Conservation (phyloP, 805 yeast genomes). For the Suhomyces sp. region DNA sequence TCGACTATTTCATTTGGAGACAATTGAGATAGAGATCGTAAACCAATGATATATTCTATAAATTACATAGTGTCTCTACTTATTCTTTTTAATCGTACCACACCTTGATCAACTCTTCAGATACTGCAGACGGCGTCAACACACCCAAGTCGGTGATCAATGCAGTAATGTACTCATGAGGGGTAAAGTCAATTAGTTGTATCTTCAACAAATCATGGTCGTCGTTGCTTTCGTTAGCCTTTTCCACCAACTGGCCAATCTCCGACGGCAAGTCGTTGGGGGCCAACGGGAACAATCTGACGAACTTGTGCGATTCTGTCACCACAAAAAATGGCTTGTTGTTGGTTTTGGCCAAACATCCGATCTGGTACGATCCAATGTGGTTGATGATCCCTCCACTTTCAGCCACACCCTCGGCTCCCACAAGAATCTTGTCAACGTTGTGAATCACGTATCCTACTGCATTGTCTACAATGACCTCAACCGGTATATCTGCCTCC, state of each 20-base stretch:
- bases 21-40: too few relatives aligned
- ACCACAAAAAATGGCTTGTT: slow-evolving; percentile 93
- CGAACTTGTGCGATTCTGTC: slow-evolving; percentile 93
- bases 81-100: slow-evolving; percentile 74
- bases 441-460: slow-evolving; percentile 90
- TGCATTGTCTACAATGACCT: slow-evolving; percentile 85
- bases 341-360: slow-evolving; percentile 85
- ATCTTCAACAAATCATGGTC: slow-evolving; percentile 24
- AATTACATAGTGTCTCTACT: neutral
- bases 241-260: slow-evolving; percentile 22
- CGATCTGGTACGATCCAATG: slow-evolving; percentile 92
- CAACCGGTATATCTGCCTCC: slow-evolving; percentile 77
- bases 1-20: too few relatives aligned
- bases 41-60: neutral
- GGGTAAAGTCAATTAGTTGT: slow-evolving; percentile 79
- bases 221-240: slow-evolving; percentile 19
- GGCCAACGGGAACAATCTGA: slow-evolving; percentile 89
- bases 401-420: slow-evolving; percentile 99
- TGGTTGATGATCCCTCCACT: slow-evolving; percentile 97
- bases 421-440: slow-evolving; percentile 90
- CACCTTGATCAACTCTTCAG: slow-evolving; percentile 97
- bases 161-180: slow-evolving; percentile 93
- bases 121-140: slow-evolving; percentile 93
- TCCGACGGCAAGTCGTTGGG: slow-evolving; percentile 81
- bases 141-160: slow-evolving; percentile 95